Percentiles rank a stretch among this genome's conserved stretches.
Evolutionary conservation across 208 protist genomes (phyloP).

Genomic region (Wallacemonas rigidus): DNA sequence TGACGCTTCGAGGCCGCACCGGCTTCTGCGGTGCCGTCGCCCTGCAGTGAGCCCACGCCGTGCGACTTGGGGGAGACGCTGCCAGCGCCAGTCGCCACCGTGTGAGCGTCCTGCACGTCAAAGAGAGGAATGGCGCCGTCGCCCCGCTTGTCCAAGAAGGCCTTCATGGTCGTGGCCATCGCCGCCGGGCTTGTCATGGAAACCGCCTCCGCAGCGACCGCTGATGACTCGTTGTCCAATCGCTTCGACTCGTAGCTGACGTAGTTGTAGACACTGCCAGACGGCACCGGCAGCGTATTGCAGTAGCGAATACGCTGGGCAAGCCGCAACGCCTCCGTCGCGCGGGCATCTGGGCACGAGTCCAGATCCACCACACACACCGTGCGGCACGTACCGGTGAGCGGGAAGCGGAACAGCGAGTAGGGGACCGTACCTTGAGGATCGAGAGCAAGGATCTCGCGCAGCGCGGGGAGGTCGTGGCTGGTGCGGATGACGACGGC

Average conservation of each 20-base stretch:
- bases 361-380: slow-evolving; percentile 37
- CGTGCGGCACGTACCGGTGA: slow-evolving; percentile 32
- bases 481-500: slow-evolving; percentile 22
- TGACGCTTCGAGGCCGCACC: background rate
- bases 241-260: slow-evolving; percentile 18
- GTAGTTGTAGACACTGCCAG: slow-evolving; percentile 33
- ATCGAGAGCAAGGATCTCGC: slow-evolving; percentile 34
- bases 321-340: slow-evolving; percentile 27
- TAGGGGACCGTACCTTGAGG: slow-evolving; percentile 23
- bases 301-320: slow-evolving; percentile 26
- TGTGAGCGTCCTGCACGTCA: background rate
- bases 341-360: slow-evolving; percentile 22
- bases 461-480: slow-evolving; percentile 33
- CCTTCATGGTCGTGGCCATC: slow-evolving; percentile 6
- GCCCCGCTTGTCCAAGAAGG: background rate
- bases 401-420: slow-evolving; percentile 42
- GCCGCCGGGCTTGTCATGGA: background rate
- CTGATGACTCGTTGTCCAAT: background rate
- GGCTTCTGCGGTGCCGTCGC: background rate
- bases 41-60: background rate
- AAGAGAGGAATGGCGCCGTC: slow-evolving; percentile 8
- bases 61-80: background rate
- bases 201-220: background rate
- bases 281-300: slow-evolving; percentile 23
- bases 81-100: background rate